Base-by-base conservation (phyloP, 352 stramenopile genomes). In the Elongisporangium undulatum region DNA sequence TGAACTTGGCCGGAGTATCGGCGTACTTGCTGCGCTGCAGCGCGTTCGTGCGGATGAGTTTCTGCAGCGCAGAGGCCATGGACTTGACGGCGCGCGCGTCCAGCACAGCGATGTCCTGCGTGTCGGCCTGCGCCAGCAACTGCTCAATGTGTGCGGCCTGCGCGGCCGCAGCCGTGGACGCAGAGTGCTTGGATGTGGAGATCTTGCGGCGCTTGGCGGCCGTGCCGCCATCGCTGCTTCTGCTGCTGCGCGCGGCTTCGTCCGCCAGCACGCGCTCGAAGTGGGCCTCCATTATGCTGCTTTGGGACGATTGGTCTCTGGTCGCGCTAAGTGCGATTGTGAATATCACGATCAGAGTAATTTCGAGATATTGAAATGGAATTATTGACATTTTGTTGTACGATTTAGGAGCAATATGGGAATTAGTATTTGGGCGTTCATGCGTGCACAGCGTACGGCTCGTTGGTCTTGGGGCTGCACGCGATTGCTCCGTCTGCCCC, bases 11-110 rank as follows among this genome's bases (percentile, higher is more conserved):
- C 1, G 89, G 87, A 17, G 92, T 75, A 38, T 92, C 77, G 2
- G 69, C 65, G 62, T 92, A 80, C 68, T 95, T 96, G 54, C 87
- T 77, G 17, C 89, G 84, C 59, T 84, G 70, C 55, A 92, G 61
- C 15, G 88, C 85, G 58, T 97, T 97, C 67, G 75, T 78, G 3
- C 72, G 79, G 17, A 96, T 78, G 53, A 75, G 67, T 62, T 91
- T 92, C 49, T 91, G 68, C 4, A 96, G 69, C 19, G 69, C 62
- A 49, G 83, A 68, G 9, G 79, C 64, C 70, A 96, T 79, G 34
- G 87, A 69, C 60, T 92, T 90, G 51, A 96, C 69, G 39, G 78
- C 57, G 21, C 83, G 83, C 38, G 82, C 72, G 61, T 96, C 86
- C 51, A 97, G 51, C 12, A 68, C 65, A 24, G 76, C 77, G 45